These are phyloP conservation scores for Aspergillus pseudoviridinutans DNA, from an alignment of 2,329 filamentous ascomycete species.

Conservation along the genomic window DNA sequence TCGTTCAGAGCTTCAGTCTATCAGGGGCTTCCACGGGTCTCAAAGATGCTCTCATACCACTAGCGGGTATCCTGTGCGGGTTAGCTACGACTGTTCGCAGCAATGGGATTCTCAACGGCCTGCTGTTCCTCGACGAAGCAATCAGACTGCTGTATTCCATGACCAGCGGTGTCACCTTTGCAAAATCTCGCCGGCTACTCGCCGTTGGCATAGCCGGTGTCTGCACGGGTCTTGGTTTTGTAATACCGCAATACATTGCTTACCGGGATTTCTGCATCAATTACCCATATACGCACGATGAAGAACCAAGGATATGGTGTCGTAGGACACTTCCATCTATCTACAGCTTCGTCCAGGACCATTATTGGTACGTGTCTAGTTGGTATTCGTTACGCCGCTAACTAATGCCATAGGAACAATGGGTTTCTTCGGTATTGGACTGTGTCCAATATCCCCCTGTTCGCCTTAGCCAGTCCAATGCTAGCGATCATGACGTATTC, in stretches of 20 bases:
- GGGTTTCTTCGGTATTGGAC: constrained; percentile 10
- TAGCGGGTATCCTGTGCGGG: constrained; percentile 3
- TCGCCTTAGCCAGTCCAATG: constrained; percentile 6
- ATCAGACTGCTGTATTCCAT: no score
- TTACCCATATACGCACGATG: no score
- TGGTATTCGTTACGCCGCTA: no score
- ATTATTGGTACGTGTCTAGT: constrained; percentile 6
- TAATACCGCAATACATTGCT: no score
- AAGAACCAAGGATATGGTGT: constrained; percentile 1
- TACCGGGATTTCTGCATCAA: no score
- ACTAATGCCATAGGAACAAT: constrained; percentile 3
- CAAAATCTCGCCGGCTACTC: no score
- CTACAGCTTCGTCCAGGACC: constrained; percentile 8
- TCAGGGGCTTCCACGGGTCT: neutral
- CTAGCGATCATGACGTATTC: neutral
- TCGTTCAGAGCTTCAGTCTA: constrained; percentile 1
- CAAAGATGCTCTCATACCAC: neutral
- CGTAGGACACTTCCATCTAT: constrained; percentile 1
- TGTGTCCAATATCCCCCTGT: constrained; percentile 4
- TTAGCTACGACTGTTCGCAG: constrained; percentile 4
- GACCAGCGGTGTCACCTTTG: no score
- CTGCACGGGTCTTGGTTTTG: no score
- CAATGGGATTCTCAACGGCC: constrained; percentile 6
- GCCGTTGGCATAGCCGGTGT: no score
- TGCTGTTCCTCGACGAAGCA: neutral